Evolutionary conservation across 768 basidiomycete genomes (phyloP).

Genomic region (Russula lepida): DNA sequence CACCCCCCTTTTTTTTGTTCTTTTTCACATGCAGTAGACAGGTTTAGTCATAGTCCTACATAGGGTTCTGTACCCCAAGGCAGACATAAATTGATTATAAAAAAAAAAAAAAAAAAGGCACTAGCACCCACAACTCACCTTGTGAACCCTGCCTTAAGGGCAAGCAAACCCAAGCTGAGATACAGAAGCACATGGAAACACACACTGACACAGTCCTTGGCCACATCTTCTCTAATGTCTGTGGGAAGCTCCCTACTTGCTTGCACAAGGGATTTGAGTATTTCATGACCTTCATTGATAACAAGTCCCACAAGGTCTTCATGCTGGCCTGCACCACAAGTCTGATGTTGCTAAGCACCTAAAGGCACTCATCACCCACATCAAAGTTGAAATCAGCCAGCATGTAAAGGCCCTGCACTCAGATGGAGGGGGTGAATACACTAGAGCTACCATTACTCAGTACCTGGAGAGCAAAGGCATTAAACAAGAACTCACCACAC

Average conservation of each 20-base stretch:
- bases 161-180: no score
- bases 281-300: conserved; percentile 22
- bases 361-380: conserved; percentile 15
- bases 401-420: conserved; percentile 20
- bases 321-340: conserved; percentile 19
- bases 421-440: conserved; percentile 26
- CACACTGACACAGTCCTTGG: no score
- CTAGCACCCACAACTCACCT: no score
- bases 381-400: conserved; percentile 17
- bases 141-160: no score
- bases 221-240: conserved; percentile 23
- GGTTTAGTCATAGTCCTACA: no score
- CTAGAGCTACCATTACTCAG: not conserved
- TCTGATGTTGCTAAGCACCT: conserved; percentile 10
- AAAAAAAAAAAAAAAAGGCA: no score
- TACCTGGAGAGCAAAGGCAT: conserved; percentile 20
- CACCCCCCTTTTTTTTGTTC: no score
- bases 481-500: not conserved
- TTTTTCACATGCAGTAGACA: no score
- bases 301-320: conserved; percentile 17
- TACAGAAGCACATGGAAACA: no score
- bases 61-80: no score
- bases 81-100: no score
- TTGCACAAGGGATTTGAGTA: conserved; percentile 16
- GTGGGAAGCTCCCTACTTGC: conserved; percentile 19